Base-by-base conservation (phyloP, 345 rosid genomes). In the Sisymbrium altissimum region DNA sequence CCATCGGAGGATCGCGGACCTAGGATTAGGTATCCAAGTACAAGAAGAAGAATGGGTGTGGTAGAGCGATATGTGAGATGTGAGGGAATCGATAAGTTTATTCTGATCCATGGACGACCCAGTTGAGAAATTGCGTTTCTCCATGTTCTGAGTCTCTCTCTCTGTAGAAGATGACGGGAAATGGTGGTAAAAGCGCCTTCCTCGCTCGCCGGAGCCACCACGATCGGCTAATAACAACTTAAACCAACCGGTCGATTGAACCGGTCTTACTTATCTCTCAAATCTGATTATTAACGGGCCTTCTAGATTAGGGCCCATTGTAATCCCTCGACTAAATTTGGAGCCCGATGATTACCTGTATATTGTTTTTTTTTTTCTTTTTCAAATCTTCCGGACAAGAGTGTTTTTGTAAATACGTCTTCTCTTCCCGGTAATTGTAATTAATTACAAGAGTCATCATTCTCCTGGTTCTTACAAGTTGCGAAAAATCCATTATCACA, bases 51-150 rank as follows among this genome's bases (percentile, higher is more conserved):
- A 79, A 21, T 71, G 80, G 53, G 91, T 83, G 66, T 90, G 78
- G 80, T 89, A 91, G 70, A 94, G 96, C 35, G 98, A 86, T 79
- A 94, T 89, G 82, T 94, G 98, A 55, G 95, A 78, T 30, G 96
- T 89, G 68, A 94, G 93, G 6, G 91, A 87, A 79, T 87, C 97
- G 19, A 94, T 70, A 44, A 91, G 79, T 62, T 88, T 86, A 74
- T 81, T 81, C 77, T 80, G 84, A 68, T 89, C 72, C 87, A 82
- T 76, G 71, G 74, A 60, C 25, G 91, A 77, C 66, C 65, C 61
- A 40, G 77, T 15, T 12, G 48, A 21, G 7, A 50, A 36, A 44
- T 56, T 36, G n/a, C 50, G 41, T 4, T 64, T 71, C 8, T 64
- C 67, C 76, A 68, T 66, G 9, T 54, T 55, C 36, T 10, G 0